Base-by-base conservation (phyloP, 2,329 filamentous ascomycete genomes). In the Aspergillus pseudoglaucus region DNA sequence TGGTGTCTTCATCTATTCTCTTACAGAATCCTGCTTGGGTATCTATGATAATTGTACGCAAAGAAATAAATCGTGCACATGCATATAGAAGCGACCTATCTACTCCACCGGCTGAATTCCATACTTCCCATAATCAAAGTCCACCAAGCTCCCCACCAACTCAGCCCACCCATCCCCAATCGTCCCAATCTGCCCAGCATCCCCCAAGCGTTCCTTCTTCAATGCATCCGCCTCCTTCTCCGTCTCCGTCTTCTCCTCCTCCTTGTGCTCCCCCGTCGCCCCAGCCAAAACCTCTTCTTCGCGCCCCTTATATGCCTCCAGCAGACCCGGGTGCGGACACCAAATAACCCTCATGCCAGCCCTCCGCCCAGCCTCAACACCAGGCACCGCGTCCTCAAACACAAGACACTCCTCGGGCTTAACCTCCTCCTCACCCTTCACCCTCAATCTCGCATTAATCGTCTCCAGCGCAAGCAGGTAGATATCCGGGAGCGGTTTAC, bases 341-440 rank as follows among this genome's bases (percentile, higher is more conserved):
- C 93, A 98, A 1, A 95, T 77, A 10, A 94, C 90, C 56, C 91
- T 83, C 91, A 97, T 97, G 0, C 91, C 91, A 0, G 93, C 93
- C 55, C 93, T 81, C 46, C 93, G 77, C 4, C 90, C 93, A 2
- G 89, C 83, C 71, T 98, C 93, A 2, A 96, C 89, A 3, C 93
- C 93, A 0, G 90, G 88, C 1, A 97, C 90, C 41, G 85, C 88
- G 68, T 98, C 93, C 71, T 98, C 93, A 60, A 98, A 97, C 0
- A 97, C 93, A 14, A 98, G 76, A 64, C 93, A 97, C 69, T 97
- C 91, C 56, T 87, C 86, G 0, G 90, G 89, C 46, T 65, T 75
- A 53, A 98, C 84, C 46, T 77, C 75, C 50, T 79, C 72, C 54
- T 77, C 72, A 45, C 85, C 83, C 35, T 60, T 57, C 0, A 75